Evolutionary conservation across 805 yeast genomes (phyloP).

Genomic region (Wickerhamiella azyma): DNA sequence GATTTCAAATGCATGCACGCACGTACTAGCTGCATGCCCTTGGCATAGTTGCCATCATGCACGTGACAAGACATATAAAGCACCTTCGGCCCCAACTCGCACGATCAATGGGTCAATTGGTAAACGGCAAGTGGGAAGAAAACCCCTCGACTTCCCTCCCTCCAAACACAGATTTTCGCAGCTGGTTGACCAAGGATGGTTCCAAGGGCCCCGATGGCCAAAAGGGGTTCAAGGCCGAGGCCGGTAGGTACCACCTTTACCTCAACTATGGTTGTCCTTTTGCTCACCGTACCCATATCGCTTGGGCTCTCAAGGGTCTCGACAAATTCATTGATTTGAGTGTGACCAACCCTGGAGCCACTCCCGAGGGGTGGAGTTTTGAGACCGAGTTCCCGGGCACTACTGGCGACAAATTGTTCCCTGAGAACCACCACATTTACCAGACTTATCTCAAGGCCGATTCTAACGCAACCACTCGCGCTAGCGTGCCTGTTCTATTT

Average conservation of each 20-base stretch:
- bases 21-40: not conserved
- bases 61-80: not conserved
- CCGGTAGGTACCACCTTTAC: constrained; percentile 67
- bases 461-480: constrained; percentile 66
- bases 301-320: constrained; percentile 58
- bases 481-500: constrained; percentile 88
- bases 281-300: constrained; percentile 75
- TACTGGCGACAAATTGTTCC: constrained; percentile 46
- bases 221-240: constrained; percentile 8
- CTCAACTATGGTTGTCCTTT: constrained; percentile 87
- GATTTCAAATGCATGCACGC: not conserved
- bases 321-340: constrained; percentile 33
- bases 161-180: not conserved
- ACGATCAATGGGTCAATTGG: constrained; percentile 3
- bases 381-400: constrained; percentile 29
- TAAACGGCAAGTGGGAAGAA: constrained; percentile 6
- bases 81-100: not conserved
- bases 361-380: constrained; percentile 78
- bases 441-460: constrained; percentile 66
- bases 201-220: constrained; percentile 4
- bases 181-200: constrained; percentile 5
- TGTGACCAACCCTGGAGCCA: constrained; percentile 84
- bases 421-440: constrained; percentile 38
- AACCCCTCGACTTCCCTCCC: not conserved
- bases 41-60: not conserved